These are phyloP conservation scores for Stemphylium lycopersici DNA, from an alignment of 2,329 filamentous ascomycete species.

Conservation along the genomic window DNA sequence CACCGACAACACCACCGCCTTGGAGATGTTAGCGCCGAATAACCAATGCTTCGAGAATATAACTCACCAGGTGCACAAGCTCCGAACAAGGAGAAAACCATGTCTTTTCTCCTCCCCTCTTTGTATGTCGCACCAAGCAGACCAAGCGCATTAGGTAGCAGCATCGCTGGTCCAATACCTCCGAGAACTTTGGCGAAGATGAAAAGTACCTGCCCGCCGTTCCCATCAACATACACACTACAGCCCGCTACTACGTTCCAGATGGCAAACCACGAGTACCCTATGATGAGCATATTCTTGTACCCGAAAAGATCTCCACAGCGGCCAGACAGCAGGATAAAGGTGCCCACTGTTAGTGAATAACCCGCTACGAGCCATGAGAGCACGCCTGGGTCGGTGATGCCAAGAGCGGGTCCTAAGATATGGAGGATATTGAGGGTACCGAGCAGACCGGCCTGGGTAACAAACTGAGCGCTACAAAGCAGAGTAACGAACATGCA, in stretches of 20 bases:
- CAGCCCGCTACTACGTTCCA: constrained; percentile 56
- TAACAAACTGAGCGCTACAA: constrained; percentile 44
- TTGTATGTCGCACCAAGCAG: constrained; percentile 65
- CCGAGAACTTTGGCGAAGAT: constrained; percentile 45
- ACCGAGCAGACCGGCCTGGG: constrained; percentile 50
- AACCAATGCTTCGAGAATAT: background rate
- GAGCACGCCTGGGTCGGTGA: constrained; percentile 50
- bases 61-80: constrained; percentile 53
- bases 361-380: constrained; percentile 58
- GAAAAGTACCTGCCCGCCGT: constrained; percentile 44
- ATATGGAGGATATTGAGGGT: constrained; percentile 50
- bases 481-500: constrained; percentile 34
- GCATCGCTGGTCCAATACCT: constrained; percentile 66
- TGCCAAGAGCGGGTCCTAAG: constrained; percentile 51
- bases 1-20: constrained; percentile 51
- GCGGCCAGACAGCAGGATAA: constrained; percentile 58
- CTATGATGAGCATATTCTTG: constrained; percentile 57
- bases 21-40: background rate
- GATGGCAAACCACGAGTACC: constrained; percentile 57
- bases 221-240: constrained; percentile 45
- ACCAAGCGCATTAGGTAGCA: constrained; percentile 68
- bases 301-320: constrained; percentile 59
- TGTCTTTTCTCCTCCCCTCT: constrained; percentile 63
- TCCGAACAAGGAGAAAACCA: constrained; percentile 63
- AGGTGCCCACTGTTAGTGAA: constrained; percentile 57